phyloP scores from a whole-genome alignment of 2,329 filamentous ascomycete genomes.

The Sporothrix brasiliensis region DNA sequence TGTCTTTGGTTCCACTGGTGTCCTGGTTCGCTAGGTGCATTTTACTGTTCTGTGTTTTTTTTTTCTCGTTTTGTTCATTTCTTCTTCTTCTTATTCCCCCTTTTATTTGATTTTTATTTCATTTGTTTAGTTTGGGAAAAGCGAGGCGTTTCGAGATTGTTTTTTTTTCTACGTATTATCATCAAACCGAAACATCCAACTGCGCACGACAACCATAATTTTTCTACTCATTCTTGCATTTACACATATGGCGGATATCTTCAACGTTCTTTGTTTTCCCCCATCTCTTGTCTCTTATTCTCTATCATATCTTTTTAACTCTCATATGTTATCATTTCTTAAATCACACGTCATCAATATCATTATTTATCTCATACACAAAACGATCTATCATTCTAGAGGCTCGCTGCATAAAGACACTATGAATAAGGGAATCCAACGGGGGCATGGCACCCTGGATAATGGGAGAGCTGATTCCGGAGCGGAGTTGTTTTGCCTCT shows the following conservation, averaged over 20 bases:
- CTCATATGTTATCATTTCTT: neutral
- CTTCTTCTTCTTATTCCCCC: slow-evolving; percentile 21
- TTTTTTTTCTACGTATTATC: neutral
- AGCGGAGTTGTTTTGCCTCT: neutral
- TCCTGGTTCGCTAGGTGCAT: slow-evolving; percentile 43
- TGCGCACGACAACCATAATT: neutral
- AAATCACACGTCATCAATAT: neutral
- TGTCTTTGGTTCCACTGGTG: slow-evolving; percentile 50
- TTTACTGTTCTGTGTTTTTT: neutral
- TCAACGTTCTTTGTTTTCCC: slow-evolving; percentile 7
- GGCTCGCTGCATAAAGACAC: neutral
- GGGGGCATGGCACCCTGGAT: neutral
- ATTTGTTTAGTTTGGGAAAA: slow-evolving; percentile 31
- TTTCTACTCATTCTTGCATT: slow-evolving; percentile 12
- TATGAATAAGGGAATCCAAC: neutral
- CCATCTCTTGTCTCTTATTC: neutral
- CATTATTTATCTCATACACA: neutral
- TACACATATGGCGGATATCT: slow-evolving; percentile 23
- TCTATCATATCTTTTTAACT: neutral
- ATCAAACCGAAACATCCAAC: neutral
- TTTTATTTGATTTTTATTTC: slow-evolving; percentile 19
- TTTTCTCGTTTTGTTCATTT: neutral
- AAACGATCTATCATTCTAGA: neutral
- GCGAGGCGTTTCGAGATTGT: slow-evolving; percentile 30
- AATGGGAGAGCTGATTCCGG: neutral